Conservation (phyloP, 805 yeast species). For the Zygosaccharomyces gambellarensis region DNA sequence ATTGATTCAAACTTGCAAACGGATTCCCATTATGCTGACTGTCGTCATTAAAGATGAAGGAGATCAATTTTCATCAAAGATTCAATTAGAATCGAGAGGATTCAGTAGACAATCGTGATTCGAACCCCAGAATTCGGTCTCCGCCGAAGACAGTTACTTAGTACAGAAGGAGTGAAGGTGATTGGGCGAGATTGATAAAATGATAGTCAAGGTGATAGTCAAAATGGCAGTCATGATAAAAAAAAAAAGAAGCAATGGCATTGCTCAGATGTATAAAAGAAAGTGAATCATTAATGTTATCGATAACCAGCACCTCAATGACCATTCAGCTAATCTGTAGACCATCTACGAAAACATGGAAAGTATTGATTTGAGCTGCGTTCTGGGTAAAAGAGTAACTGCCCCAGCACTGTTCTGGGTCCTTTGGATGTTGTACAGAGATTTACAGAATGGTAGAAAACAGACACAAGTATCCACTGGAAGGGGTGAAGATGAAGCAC, state of each 20-base stretch:
- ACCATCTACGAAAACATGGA: not conserved
- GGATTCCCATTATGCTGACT: slow-evolving; percentile 22
- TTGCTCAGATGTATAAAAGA: not conserved
- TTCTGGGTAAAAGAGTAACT: slow-evolving; percentile 21
- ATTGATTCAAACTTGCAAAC: slow-evolving; percentile 22
- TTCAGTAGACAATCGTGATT: slow-evolving; percentile 16
- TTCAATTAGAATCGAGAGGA: slow-evolving; percentile 9
- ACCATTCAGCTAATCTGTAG: not conserved
- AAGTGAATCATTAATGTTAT: not conserved
- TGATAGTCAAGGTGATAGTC: no score
- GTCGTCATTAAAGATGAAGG: slow-evolving; percentile 5
- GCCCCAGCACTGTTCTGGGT: slow-evolving; percentile 22
- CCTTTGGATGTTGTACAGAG: slow-evolving; percentile 13
- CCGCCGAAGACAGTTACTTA: not conserved
- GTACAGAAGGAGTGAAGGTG: not conserved
- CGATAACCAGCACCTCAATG: no score
- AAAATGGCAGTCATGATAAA: no score
- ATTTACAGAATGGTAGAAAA: slow-evolving; percentile 3
- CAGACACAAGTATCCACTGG: not conserved
- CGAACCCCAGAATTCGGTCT: not conserved
- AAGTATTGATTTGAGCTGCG: slow-evolving; percentile 8
- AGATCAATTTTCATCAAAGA: not conserved
- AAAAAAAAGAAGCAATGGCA: not conserved
- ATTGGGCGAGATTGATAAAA: not conserved
- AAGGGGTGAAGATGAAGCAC: not conserved